Conservation (phyloP, 257 asterid genomes). For the Asclepias syriaca region DNA sequence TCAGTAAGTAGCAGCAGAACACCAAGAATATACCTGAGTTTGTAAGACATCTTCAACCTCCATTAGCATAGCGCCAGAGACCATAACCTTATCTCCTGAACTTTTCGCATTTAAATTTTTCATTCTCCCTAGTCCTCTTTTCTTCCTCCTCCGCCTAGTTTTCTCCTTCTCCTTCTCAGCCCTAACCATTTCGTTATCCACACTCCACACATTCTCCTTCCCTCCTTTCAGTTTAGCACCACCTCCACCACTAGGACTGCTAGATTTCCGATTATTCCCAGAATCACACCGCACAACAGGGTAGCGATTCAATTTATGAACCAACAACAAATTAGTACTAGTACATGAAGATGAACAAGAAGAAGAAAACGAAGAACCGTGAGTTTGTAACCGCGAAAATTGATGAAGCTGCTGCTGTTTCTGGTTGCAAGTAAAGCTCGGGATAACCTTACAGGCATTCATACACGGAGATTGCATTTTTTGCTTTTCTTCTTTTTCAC, state of each 20-base stretch:
- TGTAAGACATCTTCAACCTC: slow-evolving; percentile 85
- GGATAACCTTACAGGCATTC: slow-evolving; percentile 44
- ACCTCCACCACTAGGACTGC: slow-evolving; percentile 18
- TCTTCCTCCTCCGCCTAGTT: slow-evolving; percentile 40
- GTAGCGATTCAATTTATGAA: slow-evolving; percentile 27
- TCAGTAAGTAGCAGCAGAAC: neutral
- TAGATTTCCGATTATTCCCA: slow-evolving; percentile 21
- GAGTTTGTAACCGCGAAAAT: slow-evolving; percentile 17
- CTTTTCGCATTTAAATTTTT: slow-evolving; percentile 28
- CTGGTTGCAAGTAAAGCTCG: slow-evolving; percentile 21
- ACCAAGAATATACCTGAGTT: slow-evolving; percentile 53
- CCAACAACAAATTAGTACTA: neutral
- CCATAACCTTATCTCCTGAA: slow-evolving; percentile 56
- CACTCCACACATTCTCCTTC: slow-evolving; percentile 91
- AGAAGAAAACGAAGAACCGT: slow-evolving; percentile 17
- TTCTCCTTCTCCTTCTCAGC: slow-evolving; percentile 38
- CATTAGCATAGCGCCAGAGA: slow-evolving; percentile 77
- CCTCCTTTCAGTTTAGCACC: slow-evolving; percentile 51
- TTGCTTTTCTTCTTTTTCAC: neutral
- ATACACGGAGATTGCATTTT: slow-evolving; percentile 53
- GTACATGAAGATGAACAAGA: slow-evolving; percentile 6
- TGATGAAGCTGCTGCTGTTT: slow-evolving; percentile 8
- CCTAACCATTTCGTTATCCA: slow-evolving; percentile 64
- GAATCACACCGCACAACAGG: slow-evolving; percentile 50
- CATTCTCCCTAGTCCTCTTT: slow-evolving; percentile 43